phyloP scores from a whole-genome alignment of 139 green algal species.

The Picochlorum sp. region DNA sequence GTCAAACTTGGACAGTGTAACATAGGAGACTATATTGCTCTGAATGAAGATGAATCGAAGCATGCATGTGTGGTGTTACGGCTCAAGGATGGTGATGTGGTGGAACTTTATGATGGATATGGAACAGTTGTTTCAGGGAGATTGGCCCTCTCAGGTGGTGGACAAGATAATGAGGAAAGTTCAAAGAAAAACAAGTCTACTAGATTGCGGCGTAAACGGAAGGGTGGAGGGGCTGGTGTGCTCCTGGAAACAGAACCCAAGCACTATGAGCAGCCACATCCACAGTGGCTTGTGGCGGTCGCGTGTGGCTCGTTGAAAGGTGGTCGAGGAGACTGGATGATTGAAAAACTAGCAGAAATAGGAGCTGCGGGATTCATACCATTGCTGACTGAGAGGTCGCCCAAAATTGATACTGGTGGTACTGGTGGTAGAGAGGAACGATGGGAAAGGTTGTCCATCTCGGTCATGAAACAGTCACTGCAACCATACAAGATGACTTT shows the following conservation, averaged over 20 bases:
- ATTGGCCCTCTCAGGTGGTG: not conserved
- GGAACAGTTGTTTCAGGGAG: conserved; percentile 32
- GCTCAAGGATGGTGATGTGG: conserved; percentile 33
- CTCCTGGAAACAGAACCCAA: not conserved
- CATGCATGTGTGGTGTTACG: conserved; percentile 44
- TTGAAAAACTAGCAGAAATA: conserved; percentile 85
- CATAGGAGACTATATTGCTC: not conserved
- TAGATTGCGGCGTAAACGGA: not conserved
- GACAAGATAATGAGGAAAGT: too few species aligned
- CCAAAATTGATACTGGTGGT: conserved; percentile 11
- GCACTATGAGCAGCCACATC: not conserved
- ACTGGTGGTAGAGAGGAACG: conserved; percentile 23
- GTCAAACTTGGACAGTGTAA: too few species aligned
- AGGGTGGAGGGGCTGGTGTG: not conserved
- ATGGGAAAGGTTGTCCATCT: conserved; percentile 64
- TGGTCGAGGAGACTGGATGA: conserved; percentile 74
- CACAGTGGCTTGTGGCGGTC: conserved; percentile 8
- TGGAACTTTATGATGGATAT: conserved; percentile 70
- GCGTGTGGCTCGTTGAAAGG: conserved; percentile 73
- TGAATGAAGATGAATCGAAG: conserved; percentile 41
- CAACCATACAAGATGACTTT: conserved; percentile 49
- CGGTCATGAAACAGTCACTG: conserved; percentile 81
- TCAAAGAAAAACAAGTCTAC: not conserved
- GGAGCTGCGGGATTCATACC: conserved; percentile 62
- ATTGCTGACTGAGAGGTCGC: conserved; percentile 58